Evolutionary conservation across 176 grass and related monocot genomes (phyloP), one percentile per base, ranked within the genome.

Genomic region (Carex myosuroides): DNA sequence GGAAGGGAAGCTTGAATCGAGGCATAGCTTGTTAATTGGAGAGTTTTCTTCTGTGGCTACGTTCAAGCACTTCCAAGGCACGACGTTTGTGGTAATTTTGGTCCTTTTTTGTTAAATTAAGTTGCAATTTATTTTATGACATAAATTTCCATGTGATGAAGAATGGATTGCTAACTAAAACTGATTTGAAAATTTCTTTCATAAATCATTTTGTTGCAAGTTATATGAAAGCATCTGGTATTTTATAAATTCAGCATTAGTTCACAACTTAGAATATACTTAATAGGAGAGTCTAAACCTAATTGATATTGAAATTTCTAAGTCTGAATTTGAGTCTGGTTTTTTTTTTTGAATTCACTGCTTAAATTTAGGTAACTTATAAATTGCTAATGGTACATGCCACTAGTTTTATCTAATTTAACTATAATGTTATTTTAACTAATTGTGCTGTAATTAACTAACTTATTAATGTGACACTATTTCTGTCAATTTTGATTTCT

Each of bases 51-150:
- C 92, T 21, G 89, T 94, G 1, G 87, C 84, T 84, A 89, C 88
- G 44, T 98, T 98, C 84, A 98, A 81, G 71, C 88, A 93, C 70
- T 93, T 91, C 84, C 95, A 98, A 87, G 87, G 94, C 29, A 81
- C 85, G n/a, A 82, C 95, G 33, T 62, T 90, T 72, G 86, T 77
- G 87, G 95, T 94, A 87, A 85, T 81, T 58, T 30, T 61, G 14
- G 22, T 64, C 1, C 37, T 71, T 16, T 62, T 72, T 18, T 52
- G 6, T 37, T 57, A 39, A 60, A 44, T 64, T 60, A 33, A 17
- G 29, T 59, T 84, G 59, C 11, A 21, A 18, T 82, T 26, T 32
- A 5, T 35, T 18, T 73, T 16, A 13, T 71, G 1, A 46, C 8
- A 56, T 82, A 1, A 24, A 62, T 81, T 35, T 35, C n/a, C n/a